Evolutionary conservation across 371 early-diverging fungal genomes (phyloP).

Genomic region (Mucor saturninus): DNA sequence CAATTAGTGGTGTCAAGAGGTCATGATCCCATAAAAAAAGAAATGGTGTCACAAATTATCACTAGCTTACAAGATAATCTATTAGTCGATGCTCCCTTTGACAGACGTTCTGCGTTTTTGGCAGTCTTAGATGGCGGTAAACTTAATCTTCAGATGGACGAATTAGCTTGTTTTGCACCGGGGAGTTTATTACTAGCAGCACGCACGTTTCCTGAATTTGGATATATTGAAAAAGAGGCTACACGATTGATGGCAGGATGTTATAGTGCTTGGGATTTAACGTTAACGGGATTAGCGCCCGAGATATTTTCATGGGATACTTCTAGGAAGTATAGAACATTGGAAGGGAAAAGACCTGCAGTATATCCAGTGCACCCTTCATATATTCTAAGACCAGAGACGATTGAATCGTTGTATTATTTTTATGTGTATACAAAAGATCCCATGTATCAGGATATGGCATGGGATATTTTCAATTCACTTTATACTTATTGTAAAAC

Average conservation of each 20-base stretch:
- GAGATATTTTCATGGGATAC: conserved; percentile 44
- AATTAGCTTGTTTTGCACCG: conserved; percentile 53
- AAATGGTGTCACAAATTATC: conserved; percentile 46
- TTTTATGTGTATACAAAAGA: conserved; percentile 75
- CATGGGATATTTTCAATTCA: conserved; percentile 70
- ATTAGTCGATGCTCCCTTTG: conserved; percentile 30
- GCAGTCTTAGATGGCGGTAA: conserved; percentile 25
- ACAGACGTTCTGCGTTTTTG: conserved; percentile 28
- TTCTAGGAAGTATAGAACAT: neutral
- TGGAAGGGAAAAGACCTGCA: conserved; percentile 18
- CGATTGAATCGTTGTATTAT: conserved; percentile 76
- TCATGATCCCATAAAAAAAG: conserved; percentile 45
- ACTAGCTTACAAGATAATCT: conserved; percentile 31
- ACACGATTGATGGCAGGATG: conserved; percentile 44
- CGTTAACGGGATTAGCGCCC: conserved; percentile 46
- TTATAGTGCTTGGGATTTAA: conserved; percentile 46
- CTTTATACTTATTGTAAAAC: conserved; percentile 48
- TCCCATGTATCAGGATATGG: conserved; percentile 70
- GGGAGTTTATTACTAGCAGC: conserved; percentile 41
- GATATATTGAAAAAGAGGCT: conserved; percentile 32
- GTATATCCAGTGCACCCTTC: conserved; percentile 30
- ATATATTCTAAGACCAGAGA: conserved; percentile 66
- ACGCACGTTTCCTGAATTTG: conserved; percentile 30
- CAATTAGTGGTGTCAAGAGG: conserved; percentile 62
- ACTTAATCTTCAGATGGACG: conserved; percentile 40